Percentiles rank a stretch among this genome's conserved stretches.
phyloP scores from a whole-genome alignment of 2,329 filamentous ascomycete genomes.

The Claviceps quebecensis region DNA sequence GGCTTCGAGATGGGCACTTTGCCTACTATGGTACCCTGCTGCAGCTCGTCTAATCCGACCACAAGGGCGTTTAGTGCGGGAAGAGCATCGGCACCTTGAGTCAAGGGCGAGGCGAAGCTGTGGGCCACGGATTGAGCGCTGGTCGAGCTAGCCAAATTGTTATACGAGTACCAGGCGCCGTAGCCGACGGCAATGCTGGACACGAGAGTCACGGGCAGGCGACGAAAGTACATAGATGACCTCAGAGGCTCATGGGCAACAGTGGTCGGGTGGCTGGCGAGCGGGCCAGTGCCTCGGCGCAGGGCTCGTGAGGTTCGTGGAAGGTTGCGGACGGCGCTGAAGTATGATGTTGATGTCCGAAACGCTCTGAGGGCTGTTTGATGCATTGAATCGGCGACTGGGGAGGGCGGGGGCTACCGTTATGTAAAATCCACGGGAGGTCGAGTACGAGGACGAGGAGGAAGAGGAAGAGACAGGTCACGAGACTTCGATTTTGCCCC shows the following conservation, averaged over 20 bases:
- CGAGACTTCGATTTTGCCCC: neutral
- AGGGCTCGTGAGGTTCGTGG: slow-evolving; percentile 10
- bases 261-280: slow-evolving; percentile 15
- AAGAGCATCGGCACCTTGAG: slow-evolving; percentile 23
- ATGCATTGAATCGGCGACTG: slow-evolving; percentile 45
- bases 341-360: slow-evolving; percentile 53
- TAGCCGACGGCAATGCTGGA: slow-evolving; percentile 57
- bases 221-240: slow-evolving; percentile 64
- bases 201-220: slow-evolving; percentile 51
- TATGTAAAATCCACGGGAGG: neutral
- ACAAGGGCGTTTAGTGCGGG: slow-evolving; percentile 60
- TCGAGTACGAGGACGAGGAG: neutral
- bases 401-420: neutral
- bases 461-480: neutral
- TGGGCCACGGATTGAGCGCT: slow-evolving; percentile 22
- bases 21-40: slow-evolving; percentile 72
- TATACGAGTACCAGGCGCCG: slow-evolving; percentile 61
- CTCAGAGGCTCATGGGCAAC: slow-evolving; percentile 38
- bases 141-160: slow-evolving; percentile 26
- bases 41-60: slow-evolving; percentile 80
- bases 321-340: slow-evolving; percentile 46
- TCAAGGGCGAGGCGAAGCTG: slow-evolving; percentile 29
- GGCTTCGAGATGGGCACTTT: slow-evolving; percentile 81
- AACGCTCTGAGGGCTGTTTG: slow-evolving; percentile 54
- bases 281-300: slow-evolving; percentile 13